Evolutionary conservation across 495 filamentous ascomycete genomes (phyloP).

Genomic region (Evansstolkia leycettana): DNA sequence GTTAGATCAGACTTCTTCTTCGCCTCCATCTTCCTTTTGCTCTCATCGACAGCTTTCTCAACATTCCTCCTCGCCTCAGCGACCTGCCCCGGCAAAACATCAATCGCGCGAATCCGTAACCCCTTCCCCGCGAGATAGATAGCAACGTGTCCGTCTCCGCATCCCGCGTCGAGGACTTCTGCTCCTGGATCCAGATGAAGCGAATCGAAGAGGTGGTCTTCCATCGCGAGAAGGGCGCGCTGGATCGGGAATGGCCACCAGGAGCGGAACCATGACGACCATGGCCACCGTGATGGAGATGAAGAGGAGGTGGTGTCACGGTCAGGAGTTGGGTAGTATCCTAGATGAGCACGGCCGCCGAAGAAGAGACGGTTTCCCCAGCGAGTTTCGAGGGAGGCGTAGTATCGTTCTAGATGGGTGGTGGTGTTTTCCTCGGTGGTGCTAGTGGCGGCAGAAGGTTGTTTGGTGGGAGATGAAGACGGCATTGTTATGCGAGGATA

Average conservation of each 20-base stretch:
- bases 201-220: slow-evolving; percentile 30
- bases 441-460: too few relatives aligned
- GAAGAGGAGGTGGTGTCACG: slow-evolving; percentile 12
- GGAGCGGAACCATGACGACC: too few relatives aligned
- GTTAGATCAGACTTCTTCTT: slow-evolving; percentile 11
- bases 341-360: slow-evolving; percentile 36
- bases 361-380: slow-evolving; percentile 35
- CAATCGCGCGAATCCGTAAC: slow-evolving; percentile 32
- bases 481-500: too few relatives aligned
- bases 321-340: slow-evolving; percentile 26
- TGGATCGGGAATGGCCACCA: slow-evolving; percentile 35
- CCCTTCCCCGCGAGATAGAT: slow-evolving; percentile 26
- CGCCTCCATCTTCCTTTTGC: background rate
- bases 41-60: background rate
- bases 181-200: slow-evolving; percentile 23
- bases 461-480: too few relatives aligned
- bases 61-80: slow-evolving; percentile 16
- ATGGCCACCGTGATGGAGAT: too few relatives aligned
- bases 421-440: too few relatives aligned
- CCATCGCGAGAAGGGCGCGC: slow-evolving; percentile 30
- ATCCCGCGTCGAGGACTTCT: slow-evolving; percentile 39
- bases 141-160: slow-evolving; percentile 38
- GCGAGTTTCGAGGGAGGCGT: slow-evolving; percentile 30
- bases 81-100: slow-evolving; percentile 40
- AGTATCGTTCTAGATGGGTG: slow-evolving; percentile 16